Conservation (phyloP, 371 early-diverging fungal species). For the Lichtheimia hyalospora region DNA sequence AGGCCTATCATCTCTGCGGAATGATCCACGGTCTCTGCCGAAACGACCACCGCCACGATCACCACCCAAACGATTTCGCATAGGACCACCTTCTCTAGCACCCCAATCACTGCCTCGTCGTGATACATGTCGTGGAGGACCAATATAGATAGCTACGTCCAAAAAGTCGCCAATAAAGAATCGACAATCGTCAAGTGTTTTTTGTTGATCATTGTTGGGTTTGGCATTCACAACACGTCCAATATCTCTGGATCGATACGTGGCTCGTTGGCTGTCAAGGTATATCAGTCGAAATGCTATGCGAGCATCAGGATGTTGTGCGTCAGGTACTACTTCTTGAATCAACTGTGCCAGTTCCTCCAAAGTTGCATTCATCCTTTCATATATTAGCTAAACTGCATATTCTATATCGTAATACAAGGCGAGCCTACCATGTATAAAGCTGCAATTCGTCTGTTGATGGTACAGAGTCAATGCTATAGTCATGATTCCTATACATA, state of each 20-base stretch:
- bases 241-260: constrained; percentile 46
- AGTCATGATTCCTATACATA: constrained; percentile 31
- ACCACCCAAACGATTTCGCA: constrained; percentile 3
- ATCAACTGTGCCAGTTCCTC: constrained; percentile 65
- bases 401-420: background rate
- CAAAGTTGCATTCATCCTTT: constrained; percentile 68
- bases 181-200: constrained; percentile 55
- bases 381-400: background rate
- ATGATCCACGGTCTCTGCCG: constrained; percentile 2
- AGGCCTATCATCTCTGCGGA: constrained; percentile 6
- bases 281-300: constrained; percentile 59
- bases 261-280: constrained; percentile 41
- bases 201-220: constrained; percentile 46
- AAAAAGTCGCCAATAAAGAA: constrained; percentile 70
- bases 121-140: constrained; percentile 26
- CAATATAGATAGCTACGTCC: constrained; percentile 56
- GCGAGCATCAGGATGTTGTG: constrained; percentile 49
- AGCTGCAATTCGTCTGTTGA: constrained; percentile 50
- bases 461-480: constrained; percentile 40
- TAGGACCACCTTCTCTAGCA: background rate
- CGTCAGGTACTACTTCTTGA: constrained; percentile 53
- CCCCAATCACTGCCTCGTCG: constrained; percentile 10
- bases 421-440: constrained; percentile 58
- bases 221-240: constrained; percentile 52
- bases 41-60: constrained; percentile 2